phyloP scores from a whole-genome alignment of 352 stramenopile species.

The Phytophthora brassicae region DNA sequence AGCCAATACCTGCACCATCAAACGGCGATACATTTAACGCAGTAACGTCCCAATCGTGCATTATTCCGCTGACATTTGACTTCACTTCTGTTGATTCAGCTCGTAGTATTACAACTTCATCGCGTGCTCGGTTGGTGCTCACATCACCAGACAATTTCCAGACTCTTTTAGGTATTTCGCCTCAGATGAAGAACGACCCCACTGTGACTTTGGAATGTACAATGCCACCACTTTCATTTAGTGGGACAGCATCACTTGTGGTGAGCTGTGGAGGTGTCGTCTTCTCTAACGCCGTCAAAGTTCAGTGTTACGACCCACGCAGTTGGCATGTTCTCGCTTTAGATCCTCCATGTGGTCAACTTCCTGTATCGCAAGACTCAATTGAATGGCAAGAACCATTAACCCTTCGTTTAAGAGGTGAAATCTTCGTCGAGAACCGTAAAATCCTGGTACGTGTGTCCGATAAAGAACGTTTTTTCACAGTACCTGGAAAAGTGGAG shows the following conservation, averaged over 20 bases:
- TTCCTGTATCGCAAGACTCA: slow-evolving; percentile 6
- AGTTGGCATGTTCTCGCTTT: slow-evolving; percentile 46
- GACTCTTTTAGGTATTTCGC: slow-evolving; percentile 16
- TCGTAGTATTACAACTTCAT: slow-evolving; percentile 36
- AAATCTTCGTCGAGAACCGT: slow-evolving; percentile 71
- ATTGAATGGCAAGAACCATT: slow-evolving; percentile 16
- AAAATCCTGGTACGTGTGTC: slow-evolving; percentile 61
- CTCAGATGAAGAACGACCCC: slow-evolving; percentile 13
- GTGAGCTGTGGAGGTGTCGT: slow-evolving; percentile 47
- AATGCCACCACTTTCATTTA: slow-evolving; percentile 61
- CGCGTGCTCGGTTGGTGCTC: slow-evolving; percentile 44
- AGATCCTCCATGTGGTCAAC: slow-evolving; percentile 49
- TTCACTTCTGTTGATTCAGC: slow-evolving; percentile 54
- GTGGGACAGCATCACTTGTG: slow-evolving; percentile 45
- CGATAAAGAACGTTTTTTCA: slow-evolving; percentile 47
- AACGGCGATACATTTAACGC: background rate
- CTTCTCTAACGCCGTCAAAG: slow-evolving; percentile 66
- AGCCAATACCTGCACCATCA: background rate
- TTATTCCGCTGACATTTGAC: slow-evolving; percentile 31
- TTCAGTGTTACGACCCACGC: slow-evolving; percentile 74
- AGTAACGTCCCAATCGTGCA: slow-evolving; percentile 1
- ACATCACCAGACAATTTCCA: slow-evolving; percentile 20
- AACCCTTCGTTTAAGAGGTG: slow-evolving; percentile 47
- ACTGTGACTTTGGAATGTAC: slow-evolving; percentile 51
- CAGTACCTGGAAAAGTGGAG: slow-evolving; percentile 34